phyloP scores from a whole-genome alignment of 2,329 filamentous ascomycete species.

The Alternaria rosae region DNA sequence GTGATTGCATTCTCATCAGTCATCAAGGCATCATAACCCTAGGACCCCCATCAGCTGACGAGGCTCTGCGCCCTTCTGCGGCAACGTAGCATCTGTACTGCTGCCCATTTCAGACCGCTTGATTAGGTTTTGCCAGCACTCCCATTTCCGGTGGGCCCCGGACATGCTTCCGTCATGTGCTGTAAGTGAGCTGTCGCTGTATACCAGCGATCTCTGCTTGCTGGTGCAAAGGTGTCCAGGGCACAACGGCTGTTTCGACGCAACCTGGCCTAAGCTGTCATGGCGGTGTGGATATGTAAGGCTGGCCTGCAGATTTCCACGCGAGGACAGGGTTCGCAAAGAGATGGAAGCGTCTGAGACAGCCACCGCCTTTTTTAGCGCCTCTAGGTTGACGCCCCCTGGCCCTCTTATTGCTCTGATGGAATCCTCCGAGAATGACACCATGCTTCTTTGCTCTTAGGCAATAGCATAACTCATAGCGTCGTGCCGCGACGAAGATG shows the following conservation, averaged over 20 bases:
- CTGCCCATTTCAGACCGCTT: slow-evolving; percentile 20
- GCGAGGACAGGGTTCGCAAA: slow-evolving; percentile 44
- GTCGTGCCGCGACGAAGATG: slow-evolving; percentile 17
- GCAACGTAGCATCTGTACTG: slow-evolving; percentile 24
- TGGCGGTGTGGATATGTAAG: slow-evolving; percentile 46
- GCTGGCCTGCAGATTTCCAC: slow-evolving; percentile 49
- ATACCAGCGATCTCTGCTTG: slow-evolving; percentile 21
- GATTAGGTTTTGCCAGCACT: slow-evolving; percentile 9
- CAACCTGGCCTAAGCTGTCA: slow-evolving; percentile 25
- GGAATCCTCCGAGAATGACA: slow-evolving; percentile 38
- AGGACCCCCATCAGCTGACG: slow-evolving; percentile 40
- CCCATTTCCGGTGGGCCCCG: slow-evolving; percentile 23
- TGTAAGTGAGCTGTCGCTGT: slow-evolving; percentile 37
- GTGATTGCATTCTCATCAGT: slow-evolving; percentile 26
- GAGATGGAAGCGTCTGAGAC: slow-evolving; percentile 41
- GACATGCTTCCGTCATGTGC: slow-evolving; percentile 39
- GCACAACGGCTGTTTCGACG: slow-evolving; percentile 46
- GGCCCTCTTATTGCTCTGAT: slow-evolving; percentile 35
- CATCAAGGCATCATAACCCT: slow-evolving; percentile 21
- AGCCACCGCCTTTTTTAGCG: slow-evolving; percentile 45
- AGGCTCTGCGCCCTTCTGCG: slow-evolving; percentile 31
- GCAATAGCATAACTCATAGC: slow-evolving; percentile 13
- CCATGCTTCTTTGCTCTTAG: slow-evolving; percentile 22
- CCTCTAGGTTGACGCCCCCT: slow-evolving; percentile 34
- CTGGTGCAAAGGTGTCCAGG: slow-evolving; percentile 34